Conservation (phyloP, 1,284 basidiomycete species). For the Fomes fomentarius region DNA sequence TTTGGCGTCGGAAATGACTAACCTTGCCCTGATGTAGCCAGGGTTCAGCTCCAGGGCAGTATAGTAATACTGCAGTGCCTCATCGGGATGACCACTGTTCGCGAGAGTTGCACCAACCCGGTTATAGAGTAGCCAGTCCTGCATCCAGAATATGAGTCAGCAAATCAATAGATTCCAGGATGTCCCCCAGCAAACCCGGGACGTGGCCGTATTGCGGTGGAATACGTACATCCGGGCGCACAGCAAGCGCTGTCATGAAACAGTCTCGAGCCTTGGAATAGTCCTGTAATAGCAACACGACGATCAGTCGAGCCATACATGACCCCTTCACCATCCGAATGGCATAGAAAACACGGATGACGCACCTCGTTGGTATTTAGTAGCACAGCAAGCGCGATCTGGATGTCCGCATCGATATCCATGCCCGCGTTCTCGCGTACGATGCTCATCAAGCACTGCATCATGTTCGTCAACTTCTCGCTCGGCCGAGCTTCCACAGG, state of each 20-base stretch:
- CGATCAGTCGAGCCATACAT: neutral
- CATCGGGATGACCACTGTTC: constrained; percentile 84
- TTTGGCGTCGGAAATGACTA: constrained; percentile 18
- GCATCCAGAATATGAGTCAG: neutral
- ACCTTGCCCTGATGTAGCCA: constrained; percentile 91
- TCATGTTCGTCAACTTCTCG: constrained; percentile 52
- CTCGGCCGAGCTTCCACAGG: constrained; percentile 35
- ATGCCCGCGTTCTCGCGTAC: constrained; percentile 56
- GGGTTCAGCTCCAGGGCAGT: constrained; percentile 91
- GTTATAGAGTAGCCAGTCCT: constrained; percentile 98
- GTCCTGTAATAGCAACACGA: constrained; percentile 54
- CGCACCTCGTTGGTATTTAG: constrained; percentile 89
- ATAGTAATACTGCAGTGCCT: constrained; percentile 90
- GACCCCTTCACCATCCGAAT: no score
- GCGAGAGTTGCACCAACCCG: constrained; percentile 96
- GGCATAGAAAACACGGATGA: constrained; percentile 2
- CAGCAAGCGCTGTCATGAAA: constrained; percentile 87
- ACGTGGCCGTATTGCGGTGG: neutral
- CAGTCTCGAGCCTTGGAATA: constrained; percentile 94
- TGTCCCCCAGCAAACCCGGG: neutral
- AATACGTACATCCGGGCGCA: constrained; percentile 78
- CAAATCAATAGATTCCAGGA: no score
- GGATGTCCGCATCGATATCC: constrained; percentile 89
- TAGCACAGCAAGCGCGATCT: constrained; percentile 92
- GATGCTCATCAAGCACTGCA: constrained; percentile 71